Percentiles rank a stretch among this genome's conserved stretches.
phyloP scores from a whole-genome alignment of 148 eudicot species.

The Vaccinium vitisidaea region DNA sequence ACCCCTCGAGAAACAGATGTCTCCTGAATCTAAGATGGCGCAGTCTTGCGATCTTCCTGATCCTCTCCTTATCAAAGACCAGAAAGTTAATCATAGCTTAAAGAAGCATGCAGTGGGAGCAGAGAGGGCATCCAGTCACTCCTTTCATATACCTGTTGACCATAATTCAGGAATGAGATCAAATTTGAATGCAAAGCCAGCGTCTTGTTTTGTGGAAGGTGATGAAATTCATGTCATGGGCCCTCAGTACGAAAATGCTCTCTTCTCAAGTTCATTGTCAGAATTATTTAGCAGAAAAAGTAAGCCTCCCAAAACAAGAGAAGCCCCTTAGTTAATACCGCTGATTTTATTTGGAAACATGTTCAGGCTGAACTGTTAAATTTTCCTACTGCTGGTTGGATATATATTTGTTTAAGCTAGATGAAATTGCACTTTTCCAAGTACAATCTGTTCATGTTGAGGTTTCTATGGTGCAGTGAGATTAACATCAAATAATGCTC shows the following conservation, averaged over 20 bases:
- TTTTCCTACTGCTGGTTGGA: neutral
- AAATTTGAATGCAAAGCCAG: slow-evolving; percentile 28
- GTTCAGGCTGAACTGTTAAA: neutral
- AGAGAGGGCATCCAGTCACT: slow-evolving; percentile 45
- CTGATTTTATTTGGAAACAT: neutral
- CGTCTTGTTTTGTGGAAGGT: slow-evolving; percentile 27
- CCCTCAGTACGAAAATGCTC: slow-evolving; percentile 58
- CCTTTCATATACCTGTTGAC: slow-evolving; percentile 44
- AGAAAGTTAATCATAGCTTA: slow-evolving; percentile 35
- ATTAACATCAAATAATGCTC: slow-evolving; percentile 41
- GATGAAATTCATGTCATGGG: slow-evolving; percentile 42
- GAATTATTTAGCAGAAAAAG: slow-evolving; percentile 64
- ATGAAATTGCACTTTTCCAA: neutral
- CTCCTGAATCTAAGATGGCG: slow-evolving; percentile 35
- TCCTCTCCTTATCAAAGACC: slow-evolving; percentile 27
- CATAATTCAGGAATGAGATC: slow-evolving; percentile 33
- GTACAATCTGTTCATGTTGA: neutral
- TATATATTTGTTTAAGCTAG: slow-evolving; percentile 7
- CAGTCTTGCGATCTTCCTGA: slow-evolving; percentile 38
- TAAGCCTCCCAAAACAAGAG: slow-evolving; percentile 29
- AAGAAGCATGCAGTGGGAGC: slow-evolving; percentile 52
- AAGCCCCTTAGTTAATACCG: neutral
- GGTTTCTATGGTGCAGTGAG: slow-evolving; percentile 43
- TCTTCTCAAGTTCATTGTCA: slow-evolving; percentile 77
- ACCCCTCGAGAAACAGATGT: slow-evolving; percentile 40